Evolutionary conservation across 169 alveolate species (phyloP), one percentile per base, ranked within the genome.

Genomic region (Cryptosporidium sp.): DNA sequence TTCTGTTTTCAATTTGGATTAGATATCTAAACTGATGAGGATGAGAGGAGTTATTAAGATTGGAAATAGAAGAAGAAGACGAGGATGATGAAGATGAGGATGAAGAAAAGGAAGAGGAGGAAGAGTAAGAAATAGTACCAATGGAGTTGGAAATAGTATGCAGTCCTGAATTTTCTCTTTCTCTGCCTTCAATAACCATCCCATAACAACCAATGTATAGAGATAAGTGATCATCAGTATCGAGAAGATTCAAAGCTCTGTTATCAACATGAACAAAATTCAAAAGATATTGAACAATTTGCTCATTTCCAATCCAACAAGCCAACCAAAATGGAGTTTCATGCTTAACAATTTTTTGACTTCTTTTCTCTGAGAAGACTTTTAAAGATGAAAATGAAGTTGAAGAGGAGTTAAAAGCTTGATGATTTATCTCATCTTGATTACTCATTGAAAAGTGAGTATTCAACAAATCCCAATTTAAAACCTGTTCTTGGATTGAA

Each of bases 241-340:
- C 33, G 21, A 35, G 2, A 14, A 42, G 72, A 65, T 65, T 65
- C 51, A n/a, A 5, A 26, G 75, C 80, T 21, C 69, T 61, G 37
- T 42, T 65, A 31, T 80, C 75, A 26, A 80, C 70, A 62, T 80
- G 48, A 10, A 60, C 53, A 42, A 45, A 80, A 5, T 14, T 62
- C 4, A 80, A 45, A 7, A 80, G 70, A 26, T 48, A 61, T 68
- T 85, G 71, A 35, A 75, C 93, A 69, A 95, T 62, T 26, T 93
- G 91, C 84, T 87, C 92, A 86, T 92, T 72, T 29, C 95, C 95
- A n/a, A 73, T 56, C 91, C 91, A 70, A 39, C 94, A 85, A 2
- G 96, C 96, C 12, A 94, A 85, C 91, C 92, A 85, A 52, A 94
- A 91, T 0, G 96, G 95, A 5, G 94, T 94, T 56, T 92, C 93